phyloP scores from a whole-genome alignment of 768 basidiomycete genomes.

The Trametes maxima region DNA sequence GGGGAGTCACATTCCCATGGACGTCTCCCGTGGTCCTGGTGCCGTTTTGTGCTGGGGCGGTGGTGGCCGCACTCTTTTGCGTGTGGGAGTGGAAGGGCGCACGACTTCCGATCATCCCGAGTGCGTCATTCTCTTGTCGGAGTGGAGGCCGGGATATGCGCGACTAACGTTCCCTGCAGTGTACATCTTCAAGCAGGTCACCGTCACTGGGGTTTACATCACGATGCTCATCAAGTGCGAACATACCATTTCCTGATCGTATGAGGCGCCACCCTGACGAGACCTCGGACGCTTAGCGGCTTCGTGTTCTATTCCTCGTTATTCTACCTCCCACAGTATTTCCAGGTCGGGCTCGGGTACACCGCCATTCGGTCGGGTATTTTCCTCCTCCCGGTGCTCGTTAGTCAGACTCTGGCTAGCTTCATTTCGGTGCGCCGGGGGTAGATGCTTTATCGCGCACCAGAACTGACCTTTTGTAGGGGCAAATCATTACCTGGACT shows the following conservation, averaged over 20 bases:
- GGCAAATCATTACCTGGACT: constrained; percentile 62
- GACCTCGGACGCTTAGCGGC: constrained; percentile 40
- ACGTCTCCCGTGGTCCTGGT: constrained; percentile 56
- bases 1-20: constrained; percentile 76
- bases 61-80: constrained; percentile 60
- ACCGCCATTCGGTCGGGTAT: constrained; percentile 65
- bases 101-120: constrained; percentile 70
- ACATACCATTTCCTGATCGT: neutral
- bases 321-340: constrained; percentile 76
- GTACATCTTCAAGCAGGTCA: constrained; percentile 69
- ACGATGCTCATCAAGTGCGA: constrained; percentile 69
- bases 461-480: constrained; percentile 37
- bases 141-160: neutral
- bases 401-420: constrained; percentile 62
- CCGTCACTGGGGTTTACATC: constrained; percentile 68
- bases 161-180: constrained; percentile 39
- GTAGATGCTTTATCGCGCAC: neutral
- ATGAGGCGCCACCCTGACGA: neutral
- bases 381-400: constrained; percentile 69
- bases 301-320: constrained; percentile 64
- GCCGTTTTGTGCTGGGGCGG: constrained; percentile 48
- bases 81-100: constrained; percentile 76
- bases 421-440: constrained; percentile 46
- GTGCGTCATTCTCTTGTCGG: constrained; percentile 38
- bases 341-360: constrained; percentile 71